phyloP scores from a whole-genome alignment of 1,284 basidiomycete species.

The Ustilago lituana region DNA sequence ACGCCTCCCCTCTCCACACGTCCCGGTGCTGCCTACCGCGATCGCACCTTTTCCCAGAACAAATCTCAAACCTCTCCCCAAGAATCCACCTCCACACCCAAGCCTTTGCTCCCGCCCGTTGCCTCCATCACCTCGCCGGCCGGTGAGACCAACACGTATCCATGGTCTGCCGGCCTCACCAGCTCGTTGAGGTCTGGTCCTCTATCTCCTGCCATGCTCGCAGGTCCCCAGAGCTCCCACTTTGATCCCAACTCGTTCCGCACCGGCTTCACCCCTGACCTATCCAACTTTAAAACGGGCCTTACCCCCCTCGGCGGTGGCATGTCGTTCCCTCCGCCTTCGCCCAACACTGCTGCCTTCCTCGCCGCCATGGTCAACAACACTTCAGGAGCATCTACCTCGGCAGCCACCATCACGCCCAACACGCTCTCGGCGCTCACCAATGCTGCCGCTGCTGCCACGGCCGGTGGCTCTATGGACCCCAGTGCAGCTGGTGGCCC shows the following conservation, averaged over 20 bases:
- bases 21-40: constrained; percentile 44
- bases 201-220: constrained; percentile 92
- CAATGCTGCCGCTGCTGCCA: constrained; percentile 15
- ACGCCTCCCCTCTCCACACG: constrained; percentile 48
- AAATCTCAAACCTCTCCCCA: constrained; percentile 43
- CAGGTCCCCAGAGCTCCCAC: constrained; percentile 75
- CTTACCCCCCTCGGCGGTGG: constrained; percentile 72
- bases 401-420: constrained; percentile 76
- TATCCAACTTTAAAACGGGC: constrained; percentile 66
- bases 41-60: constrained; percentile 25
- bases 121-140: constrained; percentile 85
- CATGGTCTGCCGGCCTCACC: constrained; percentile 48
- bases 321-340: constrained; percentile 78
- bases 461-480: constrained; percentile 26
- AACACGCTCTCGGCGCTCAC: constrained; percentile 73
- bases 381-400: constrained; percentile 37
- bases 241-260: constrained; percentile 76
- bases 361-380: constrained; percentile 88
- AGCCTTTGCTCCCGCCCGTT: constrained; percentile 78
- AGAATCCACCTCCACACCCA: constrained; percentile 44
- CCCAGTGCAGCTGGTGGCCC: constrained; percentile 5
- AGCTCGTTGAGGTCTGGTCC: constrained; percentile 87
- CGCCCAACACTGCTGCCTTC: constrained; percentile 90
- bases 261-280: constrained; percentile 82
- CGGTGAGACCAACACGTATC: constrained; percentile 69